Evolutionary conservation across 2,329 filamentous ascomycete species (phyloP), one percentile per base, ranked within the genome.

Genomic region (Rhexocercosporidium sp.): DNA sequence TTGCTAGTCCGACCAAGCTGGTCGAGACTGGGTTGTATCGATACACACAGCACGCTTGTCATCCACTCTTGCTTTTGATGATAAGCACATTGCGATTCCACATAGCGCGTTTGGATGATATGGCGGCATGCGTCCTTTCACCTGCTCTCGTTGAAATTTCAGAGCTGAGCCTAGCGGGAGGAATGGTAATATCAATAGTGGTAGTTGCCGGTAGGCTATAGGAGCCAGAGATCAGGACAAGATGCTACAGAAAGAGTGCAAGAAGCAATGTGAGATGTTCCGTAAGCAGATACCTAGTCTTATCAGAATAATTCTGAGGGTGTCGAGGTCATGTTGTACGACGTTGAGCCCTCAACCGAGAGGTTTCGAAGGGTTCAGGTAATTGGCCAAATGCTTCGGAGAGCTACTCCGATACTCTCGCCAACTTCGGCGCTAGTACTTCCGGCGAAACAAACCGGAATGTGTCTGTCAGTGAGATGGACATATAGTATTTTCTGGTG

Each of bases 11-110:
- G 1, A 79, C 97, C 78, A 84, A 84, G 59, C 85, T 98, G 22
- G 91, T 98, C 2, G 96, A 90, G 0, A 83, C 82, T 37, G 95
- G 95, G 0, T 81, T 97, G 39, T 98, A 97, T 78, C 82, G 82
- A 7, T 79, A 86, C 60, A 82, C 96, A 61, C 84, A 95, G 25
- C 95, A 98, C 79, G 95, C 95, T 18, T 91, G 91, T 67, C 98
- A 98, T 80, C 82, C 82, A 0, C 83, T 82, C 0, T 44, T 82
- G 1, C 16, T 79, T 0, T 37, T 81, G 3, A 67, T 86, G 0
- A 60, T 78, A 2, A 18, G 75, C 0, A 73, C 68, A 47, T 77
- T 77, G 59, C 51, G 71, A 0, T 68, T 72, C 0, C 68, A 84
- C 6, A 73, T 83, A 3, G 63, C 74, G 14, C 72, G 82, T 0